These are phyloP conservation scores for Teratosphaeria zuluensis DNA, from an alignment of 2,329 filamentous ascomycete species.

Conservation along the genomic window DNA sequence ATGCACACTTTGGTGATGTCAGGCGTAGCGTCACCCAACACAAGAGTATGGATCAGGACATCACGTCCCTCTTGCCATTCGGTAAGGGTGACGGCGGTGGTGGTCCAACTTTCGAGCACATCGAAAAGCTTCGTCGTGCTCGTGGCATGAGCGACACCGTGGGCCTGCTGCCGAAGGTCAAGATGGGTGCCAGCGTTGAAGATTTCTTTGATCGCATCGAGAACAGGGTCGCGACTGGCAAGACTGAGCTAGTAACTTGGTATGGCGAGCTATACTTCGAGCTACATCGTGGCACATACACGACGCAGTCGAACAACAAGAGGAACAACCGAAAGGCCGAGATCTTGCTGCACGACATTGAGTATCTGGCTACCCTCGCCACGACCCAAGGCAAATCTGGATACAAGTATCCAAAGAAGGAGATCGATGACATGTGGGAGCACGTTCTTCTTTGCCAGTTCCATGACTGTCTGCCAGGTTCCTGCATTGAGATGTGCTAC, in stretches of 20 bases:
- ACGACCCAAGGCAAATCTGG: conserved; percentile 54
- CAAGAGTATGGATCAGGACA: conserved; percentile 91
- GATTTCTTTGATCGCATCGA: conserved; percentile 86
- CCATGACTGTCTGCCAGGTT: conserved; percentile 92
- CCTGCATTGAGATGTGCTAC: conserved; percentile 95
- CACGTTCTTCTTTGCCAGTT: conserved; percentile 86
- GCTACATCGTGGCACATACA: conserved; percentile 92
- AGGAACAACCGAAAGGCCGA: conserved; percentile 83
- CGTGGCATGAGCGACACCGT: conserved; percentile 84
- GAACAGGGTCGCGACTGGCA: conserved; percentile 54
- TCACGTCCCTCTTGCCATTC: conserved; percentile 82
- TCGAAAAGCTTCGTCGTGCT: conserved; percentile 89
- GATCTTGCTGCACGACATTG: conserved; percentile 74
- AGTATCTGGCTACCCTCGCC: conserved; percentile 77
- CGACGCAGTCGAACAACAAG: conserved; percentile 93
- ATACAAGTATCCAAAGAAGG: conserved; percentile 86
- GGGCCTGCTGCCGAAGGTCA: conserved; percentile 73
- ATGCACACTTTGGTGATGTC: conserved; percentile 90
- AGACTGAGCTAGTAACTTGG: conserved; percentile 78
- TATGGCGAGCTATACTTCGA: conserved; percentile 98
- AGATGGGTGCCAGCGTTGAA: conserved; percentile 82
- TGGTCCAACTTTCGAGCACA: conserved; percentile 83
- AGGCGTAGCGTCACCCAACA: conserved; percentile 82
- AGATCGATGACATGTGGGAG: conserved; percentile 97
- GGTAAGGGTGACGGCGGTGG: conserved; percentile 95